phyloP scores from a whole-genome alignment of 2,329 filamentous ascomycete genomes.

The Trichoderma guizhouense region DNA sequence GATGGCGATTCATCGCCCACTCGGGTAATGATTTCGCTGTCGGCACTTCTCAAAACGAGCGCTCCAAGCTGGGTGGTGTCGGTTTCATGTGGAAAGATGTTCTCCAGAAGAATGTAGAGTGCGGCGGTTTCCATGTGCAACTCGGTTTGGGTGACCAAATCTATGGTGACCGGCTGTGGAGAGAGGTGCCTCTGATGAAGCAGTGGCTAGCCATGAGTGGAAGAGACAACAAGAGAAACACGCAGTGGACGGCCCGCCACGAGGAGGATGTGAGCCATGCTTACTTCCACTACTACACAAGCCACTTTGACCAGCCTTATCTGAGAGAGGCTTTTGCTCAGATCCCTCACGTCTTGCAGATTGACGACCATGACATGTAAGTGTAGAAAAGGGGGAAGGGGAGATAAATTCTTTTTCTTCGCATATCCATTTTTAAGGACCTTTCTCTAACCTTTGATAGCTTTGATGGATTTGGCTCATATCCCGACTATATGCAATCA shows the following conservation, averaged over 20 bases:
- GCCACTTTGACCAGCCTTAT: constrained; percentile 95
- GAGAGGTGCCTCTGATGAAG: constrained; percentile 86
- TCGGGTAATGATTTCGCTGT: constrained; percentile 95
- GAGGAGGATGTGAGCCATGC: constrained; percentile 95
- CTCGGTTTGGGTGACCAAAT: constrained; percentile 92
- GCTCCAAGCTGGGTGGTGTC: constrained; percentile 79
- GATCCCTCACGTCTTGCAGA: constrained; percentile 87
- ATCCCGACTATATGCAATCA: constrained; percentile 97
- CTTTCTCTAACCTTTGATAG: constrained; percentile 42
- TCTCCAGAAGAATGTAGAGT: constrained; percentile 93
- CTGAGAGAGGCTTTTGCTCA: constrained; percentile 94
- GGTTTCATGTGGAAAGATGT: constrained; percentile 99
- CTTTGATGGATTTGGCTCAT: constrained; percentile 95
- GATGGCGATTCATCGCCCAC: constrained; percentile 94
- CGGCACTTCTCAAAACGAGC: constrained; percentile 80
- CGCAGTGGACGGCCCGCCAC: constrained; percentile 87
- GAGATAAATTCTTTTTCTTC: background rate
- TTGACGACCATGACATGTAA: constrained; percentile 98
- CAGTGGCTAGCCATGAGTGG: constrained; percentile 94
- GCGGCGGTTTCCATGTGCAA: constrained; percentile 92
- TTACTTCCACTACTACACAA: constrained; percentile 98
- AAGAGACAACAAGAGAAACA: constrained; percentile 86
- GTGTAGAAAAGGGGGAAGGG: constrained; percentile 35
- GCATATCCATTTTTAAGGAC: background rate
- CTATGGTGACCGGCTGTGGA: constrained; percentile 93